Conservation (phyloP, 2,329 filamentous ascomycete genomes). For the Alternaria triticimaculans region DNA sequence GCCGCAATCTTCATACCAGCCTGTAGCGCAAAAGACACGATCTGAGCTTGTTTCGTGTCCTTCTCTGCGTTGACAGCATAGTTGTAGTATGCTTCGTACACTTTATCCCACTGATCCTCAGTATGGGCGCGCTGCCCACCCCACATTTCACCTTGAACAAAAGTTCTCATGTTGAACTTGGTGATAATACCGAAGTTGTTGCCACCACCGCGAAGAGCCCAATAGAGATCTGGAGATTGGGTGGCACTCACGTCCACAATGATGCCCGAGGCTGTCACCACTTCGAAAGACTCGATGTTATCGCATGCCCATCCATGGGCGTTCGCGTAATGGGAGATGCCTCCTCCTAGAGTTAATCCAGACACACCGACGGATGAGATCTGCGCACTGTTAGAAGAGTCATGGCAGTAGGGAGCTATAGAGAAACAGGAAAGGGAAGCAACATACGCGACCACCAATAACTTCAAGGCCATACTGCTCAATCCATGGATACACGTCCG, state of each 20-base stretch:
- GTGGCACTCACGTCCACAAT: conserved; percentile 20
- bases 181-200: conserved; percentile 47
- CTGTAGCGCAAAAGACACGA: conserved; percentile 29
- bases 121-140: conserved; percentile 25
- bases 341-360: conserved; percentile 30
- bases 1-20: conserved; percentile 24
- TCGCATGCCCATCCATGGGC: conserved; percentile 36
- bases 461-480: conserved; percentile 36
- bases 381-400: conserved; percentile 9
- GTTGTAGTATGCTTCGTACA: conserved; percentile 26
- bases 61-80: conserved; percentile 20
- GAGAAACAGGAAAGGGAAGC: neutral
- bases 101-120: conserved; percentile 24
- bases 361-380: conserved; percentile 21
- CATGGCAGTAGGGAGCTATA: neutral
- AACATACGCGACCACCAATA: conserved; percentile 38
- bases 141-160: conserved; percentile 38
- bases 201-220: conserved; percentile 45
- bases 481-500: conserved; percentile 40
- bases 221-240: conserved; percentile 49
- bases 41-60: conserved; percentile 26
- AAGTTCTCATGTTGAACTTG: conserved; percentile 30
- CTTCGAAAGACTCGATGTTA: conserved; percentile 44
- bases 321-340: conserved; percentile 35
- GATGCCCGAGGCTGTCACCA: conserved; percentile 28